These are phyloP conservation scores for Neonectria punicea DNA, from an alignment of 2,329 filamentous ascomycete genomes.

Conservation along the genomic window DNA sequence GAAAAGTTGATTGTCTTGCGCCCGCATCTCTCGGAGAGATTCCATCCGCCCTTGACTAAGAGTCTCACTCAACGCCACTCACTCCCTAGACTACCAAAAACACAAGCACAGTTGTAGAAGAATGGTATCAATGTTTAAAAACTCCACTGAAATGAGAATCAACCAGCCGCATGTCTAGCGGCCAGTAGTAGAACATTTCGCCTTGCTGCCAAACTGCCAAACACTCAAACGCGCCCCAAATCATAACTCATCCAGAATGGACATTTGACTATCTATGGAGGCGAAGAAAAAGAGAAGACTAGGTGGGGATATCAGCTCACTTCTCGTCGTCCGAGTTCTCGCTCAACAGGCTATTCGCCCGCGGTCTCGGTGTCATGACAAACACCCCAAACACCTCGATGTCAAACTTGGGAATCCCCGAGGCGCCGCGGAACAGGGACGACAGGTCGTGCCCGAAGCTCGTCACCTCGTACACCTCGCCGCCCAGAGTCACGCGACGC, in stretches of 20 bases:
- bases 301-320: not conserved
- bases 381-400: constrained; percentile 25
- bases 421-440: constrained; percentile 31
- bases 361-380: not conserved
- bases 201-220: not conserved
- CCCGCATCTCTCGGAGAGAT: not conserved
- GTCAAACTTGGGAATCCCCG: constrained; percentile 39
- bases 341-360: not conserved
- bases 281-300: not conserved
- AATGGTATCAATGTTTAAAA: not conserved
- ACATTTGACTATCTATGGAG: not conserved
- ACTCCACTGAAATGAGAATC: not conserved
- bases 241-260: not conserved
- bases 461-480: constrained; percentile 38
- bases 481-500: constrained; percentile 37
- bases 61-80: not conserved
- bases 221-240: not conserved
- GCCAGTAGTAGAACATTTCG: not conserved
- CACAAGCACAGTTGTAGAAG: not conserved
- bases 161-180: not conserved
- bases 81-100: not conserved
- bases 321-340: not conserved
- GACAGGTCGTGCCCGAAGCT: constrained; percentile 43
- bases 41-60: not conserved
- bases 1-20: not conserved